phyloP scores from a whole-genome alignment of 2,329 filamentous ascomycete genomes.

The Aspergillus aculeatus region DNA sequence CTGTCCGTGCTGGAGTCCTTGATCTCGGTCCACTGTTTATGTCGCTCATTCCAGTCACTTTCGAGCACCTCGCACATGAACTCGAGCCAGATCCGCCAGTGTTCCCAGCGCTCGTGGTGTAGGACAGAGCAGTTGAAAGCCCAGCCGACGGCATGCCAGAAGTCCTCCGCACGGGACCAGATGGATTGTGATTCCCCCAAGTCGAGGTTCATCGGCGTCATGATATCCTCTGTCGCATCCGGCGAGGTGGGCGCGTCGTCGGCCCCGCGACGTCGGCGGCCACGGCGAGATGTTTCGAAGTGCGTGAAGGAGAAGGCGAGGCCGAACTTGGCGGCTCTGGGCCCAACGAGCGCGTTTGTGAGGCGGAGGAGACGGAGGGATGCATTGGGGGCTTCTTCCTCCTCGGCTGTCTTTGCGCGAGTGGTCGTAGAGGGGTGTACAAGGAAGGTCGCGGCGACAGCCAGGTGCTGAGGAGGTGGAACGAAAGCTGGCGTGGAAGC shows the following conservation, averaged over 20 bases:
- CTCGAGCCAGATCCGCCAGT: slow-evolving; percentile 78
- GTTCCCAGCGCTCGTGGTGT: slow-evolving; percentile 71
- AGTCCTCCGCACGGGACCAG: slow-evolving; percentile 76
- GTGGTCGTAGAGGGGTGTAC: slow-evolving; percentile 79
- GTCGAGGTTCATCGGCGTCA: slow-evolving; percentile 55
- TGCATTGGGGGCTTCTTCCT: slow-evolving; percentile 62
- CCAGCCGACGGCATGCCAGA: slow-evolving; percentile 90
- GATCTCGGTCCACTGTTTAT: slow-evolving; percentile 11
- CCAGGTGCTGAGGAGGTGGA: slow-evolving; percentile 70
- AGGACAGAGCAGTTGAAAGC: slow-evolving; percentile 82
- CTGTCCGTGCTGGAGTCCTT: background rate
- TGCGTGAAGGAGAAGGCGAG: slow-evolving; percentile 68
- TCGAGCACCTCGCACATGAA: slow-evolving; percentile 58
- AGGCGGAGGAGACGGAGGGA: slow-evolving; percentile 70
- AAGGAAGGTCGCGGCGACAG: slow-evolving; percentile 75
- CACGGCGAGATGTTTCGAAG: slow-evolving; percentile 34
- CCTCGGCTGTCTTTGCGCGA: slow-evolving; percentile 61
- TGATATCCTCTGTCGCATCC: slow-evolving; percentile 41
- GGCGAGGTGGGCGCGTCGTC: slow-evolving; percentile 18
- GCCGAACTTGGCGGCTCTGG: slow-evolving; percentile 67
- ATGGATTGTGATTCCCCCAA: slow-evolving; percentile 66
- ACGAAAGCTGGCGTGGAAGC: slow-evolving; percentile 55
- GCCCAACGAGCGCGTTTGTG: slow-evolving; percentile 64
- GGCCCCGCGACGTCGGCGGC: slow-evolving; percentile 25
- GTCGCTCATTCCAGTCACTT: slow-evolving; percentile 44